Percentiles rank a stretch among this genome's conserved stretches.
phyloP scores from a whole-genome alignment of 2,329 filamentous ascomycete species.

The Penicillium sp. region DNA sequence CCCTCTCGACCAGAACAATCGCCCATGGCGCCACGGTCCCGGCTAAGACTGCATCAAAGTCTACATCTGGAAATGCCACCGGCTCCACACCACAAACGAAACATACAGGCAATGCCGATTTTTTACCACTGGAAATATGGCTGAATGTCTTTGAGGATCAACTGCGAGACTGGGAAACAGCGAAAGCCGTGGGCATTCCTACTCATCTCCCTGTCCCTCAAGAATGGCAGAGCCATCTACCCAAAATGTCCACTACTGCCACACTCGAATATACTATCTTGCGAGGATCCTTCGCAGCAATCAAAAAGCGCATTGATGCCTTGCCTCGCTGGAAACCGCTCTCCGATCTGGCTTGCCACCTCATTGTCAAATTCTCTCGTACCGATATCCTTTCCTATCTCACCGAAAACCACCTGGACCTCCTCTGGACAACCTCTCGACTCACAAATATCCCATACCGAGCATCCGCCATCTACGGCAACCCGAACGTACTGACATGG shows the following conservation, averaged over 20 bases:
- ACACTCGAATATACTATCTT: conserved; percentile 85
- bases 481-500: conserved; percentile 82
- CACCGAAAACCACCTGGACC: conserved; percentile 64
- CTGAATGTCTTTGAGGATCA: conserved; percentile 76
- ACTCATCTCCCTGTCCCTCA: conserved; percentile 71
- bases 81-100: conserved; percentile 23
- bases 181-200: conserved; percentile 76
- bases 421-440: conserved; percentile 84
- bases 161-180: conserved; percentile 86
- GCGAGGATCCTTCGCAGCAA: conserved; percentile 65
- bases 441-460: conserved; percentile 81
- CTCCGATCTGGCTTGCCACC: conserved; percentile 77
- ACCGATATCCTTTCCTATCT: conserved; percentile 74
- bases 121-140: conserved; percentile 83
- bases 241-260: conserved; percentile 65
- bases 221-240: conserved; percentile 67
- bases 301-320: conserved; percentile 70
- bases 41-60: conserved; percentile 12
- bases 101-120: conserved; percentile 24
- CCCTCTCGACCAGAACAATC: conserved; percentile 13
- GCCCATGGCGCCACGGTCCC: conserved; percentile 11
- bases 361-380: conserved; percentile 89
- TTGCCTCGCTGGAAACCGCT: conserved; percentile 70
- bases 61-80: conserved; percentile 40
- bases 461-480: conserved; percentile 81